A percentile compares a stretch with the other conserved stretches of the same genome.
Evolutionary conservation across 495 filamentous ascomycete genomes (phyloP).

Genomic region (Friedmanniomyces simplex): DNA sequence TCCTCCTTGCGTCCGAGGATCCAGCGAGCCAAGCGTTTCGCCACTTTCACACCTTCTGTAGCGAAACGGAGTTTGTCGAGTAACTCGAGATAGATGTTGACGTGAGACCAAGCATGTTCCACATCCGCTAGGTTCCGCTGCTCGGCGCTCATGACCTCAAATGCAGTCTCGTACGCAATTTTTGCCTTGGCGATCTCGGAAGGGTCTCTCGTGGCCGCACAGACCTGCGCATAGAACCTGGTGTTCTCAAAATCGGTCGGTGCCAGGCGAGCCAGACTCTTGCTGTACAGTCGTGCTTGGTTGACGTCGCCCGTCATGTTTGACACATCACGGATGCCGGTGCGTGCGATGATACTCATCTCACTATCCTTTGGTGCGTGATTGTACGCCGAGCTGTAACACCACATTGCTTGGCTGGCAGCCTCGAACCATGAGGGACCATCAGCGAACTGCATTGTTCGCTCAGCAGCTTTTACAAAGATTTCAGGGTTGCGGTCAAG

Average conservation of each 20-base stretch:
- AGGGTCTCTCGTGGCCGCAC: slow-evolving; percentile 38
- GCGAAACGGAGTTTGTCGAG: slow-evolving; percentile 29
- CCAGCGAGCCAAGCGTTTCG: slow-evolving; percentile 70
- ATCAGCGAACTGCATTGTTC: slow-evolving; percentile 50
- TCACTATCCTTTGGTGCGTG: slow-evolving; percentile 8
- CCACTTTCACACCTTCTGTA: slow-evolving; percentile 48
- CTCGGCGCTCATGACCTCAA: slow-evolving; percentile 28
- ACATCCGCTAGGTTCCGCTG: slow-evolving; percentile 34
- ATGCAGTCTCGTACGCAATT: slow-evolving; percentile 49
- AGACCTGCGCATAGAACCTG: slow-evolving; percentile 53
- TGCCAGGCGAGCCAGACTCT: slow-evolving; percentile 45
- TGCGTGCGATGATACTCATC: neutral
- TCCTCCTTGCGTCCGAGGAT: slow-evolving; percentile 66
- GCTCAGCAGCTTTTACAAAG: slow-evolving; percentile 59
- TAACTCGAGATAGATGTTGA: slow-evolving; percentile 76
- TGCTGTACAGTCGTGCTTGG: slow-evolving; percentile 53
- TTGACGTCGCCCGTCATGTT: slow-evolving; percentile 46
- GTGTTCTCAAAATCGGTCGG: slow-evolving; percentile 53
- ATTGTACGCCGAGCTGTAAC: slow-evolving; percentile 58
- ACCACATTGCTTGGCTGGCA: slow-evolving; percentile 47
- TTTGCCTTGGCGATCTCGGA: slow-evolving; percentile 47
- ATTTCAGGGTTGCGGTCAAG: slow-evolving; percentile 54
- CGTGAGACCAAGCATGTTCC: slow-evolving; percentile 54
- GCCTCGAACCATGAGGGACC: neutral
- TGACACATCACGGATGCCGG: slow-evolving; percentile 37